A percentile compares a stretch with the other conserved stretches of the same genome.
These are phyloP conservation scores for Ananas comosus DNA, from an alignment of 176 grass and related monocot species.

Conservation along the genomic window DNA sequence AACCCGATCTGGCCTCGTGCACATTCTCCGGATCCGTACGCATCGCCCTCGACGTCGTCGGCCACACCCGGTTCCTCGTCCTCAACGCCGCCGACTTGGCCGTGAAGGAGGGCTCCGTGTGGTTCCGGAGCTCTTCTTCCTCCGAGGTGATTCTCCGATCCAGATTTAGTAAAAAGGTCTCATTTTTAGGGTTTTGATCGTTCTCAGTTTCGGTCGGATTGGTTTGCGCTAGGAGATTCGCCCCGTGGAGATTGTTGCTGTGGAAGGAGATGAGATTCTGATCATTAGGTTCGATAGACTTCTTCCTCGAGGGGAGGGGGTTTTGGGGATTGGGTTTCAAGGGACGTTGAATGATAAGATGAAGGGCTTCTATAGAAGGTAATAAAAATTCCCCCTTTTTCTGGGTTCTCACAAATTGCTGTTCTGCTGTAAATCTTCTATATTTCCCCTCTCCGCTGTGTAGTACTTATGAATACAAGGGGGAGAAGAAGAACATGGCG, in stretches of 20 bases:
- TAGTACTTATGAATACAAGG: constrained; percentile 78
- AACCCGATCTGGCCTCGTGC: constrained; percentile 64
- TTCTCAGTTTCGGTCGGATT: background rate
- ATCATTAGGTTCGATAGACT: constrained; percentile 55
- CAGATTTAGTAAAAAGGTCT: background rate
- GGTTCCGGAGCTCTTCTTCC: constrained; percentile 31
- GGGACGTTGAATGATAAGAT: constrained; percentile 82
- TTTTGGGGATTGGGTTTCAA: constrained; percentile 52
- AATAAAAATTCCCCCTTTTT: background rate
- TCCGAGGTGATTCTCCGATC: constrained; percentile 33
- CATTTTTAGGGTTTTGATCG: background rate
- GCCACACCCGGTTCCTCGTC: constrained; percentile 56
- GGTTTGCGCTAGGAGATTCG: constrained; percentile 39
- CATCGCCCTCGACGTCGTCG: constrained; percentile 36
- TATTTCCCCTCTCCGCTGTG: background rate
- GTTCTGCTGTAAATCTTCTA: background rate
- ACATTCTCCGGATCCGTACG: constrained; percentile 47
- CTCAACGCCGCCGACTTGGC: constrained; percentile 76
- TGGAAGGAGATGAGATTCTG: constrained; percentile 67
- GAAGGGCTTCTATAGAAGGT: constrained; percentile 98
- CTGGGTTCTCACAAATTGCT: background rate
- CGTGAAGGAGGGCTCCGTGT: constrained; percentile 27
- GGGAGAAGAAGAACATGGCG: constrained; percentile 86
- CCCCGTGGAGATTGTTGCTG: constrained; percentile 51
- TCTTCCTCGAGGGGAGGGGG: constrained; percentile 54